Conservation (phyloP, 306 rosid genomes). For the Cicer cuneatum region DNA sequence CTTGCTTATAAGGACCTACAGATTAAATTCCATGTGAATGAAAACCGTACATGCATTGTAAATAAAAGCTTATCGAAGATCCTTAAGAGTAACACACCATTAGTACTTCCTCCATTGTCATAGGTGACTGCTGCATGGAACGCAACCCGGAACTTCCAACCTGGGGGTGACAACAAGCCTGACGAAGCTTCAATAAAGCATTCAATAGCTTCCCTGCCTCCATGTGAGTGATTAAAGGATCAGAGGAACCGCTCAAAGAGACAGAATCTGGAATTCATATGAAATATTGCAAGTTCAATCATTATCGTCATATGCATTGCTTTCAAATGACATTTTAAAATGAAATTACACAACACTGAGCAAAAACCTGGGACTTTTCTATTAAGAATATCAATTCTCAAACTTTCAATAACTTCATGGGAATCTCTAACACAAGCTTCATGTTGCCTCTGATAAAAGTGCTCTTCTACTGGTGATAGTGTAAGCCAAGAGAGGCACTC, state of each 20-base stretch:
- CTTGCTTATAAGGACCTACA: slow-evolving; percentile 89
- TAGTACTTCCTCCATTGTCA: slow-evolving; percentile 97
- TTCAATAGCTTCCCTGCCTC: slow-evolving; percentile 92
- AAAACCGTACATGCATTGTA: slow-evolving; percentile 4
- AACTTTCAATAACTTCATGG: slow-evolving; percentile 78
- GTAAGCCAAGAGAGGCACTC: slow-evolving; percentile 88
- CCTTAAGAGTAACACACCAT: slow-evolving; percentile 59
- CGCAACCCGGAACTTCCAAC: slow-evolving; percentile 97
- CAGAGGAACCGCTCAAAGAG: slow-evolving; percentile 59
- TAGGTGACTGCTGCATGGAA: slow-evolving; percentile 89
- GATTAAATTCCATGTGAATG: slow-evolving; percentile 46
- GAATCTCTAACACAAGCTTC: slow-evolving; percentile 86
- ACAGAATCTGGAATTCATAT: slow-evolving; percentile 55
- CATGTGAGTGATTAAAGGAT: slow-evolving; percentile 70
- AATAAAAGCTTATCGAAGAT: slow-evolving; percentile 28
- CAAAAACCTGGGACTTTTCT: slow-evolving; percentile 70
- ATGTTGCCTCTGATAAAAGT: slow-evolving; percentile 97
- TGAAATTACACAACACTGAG: slow-evolving; percentile 38
- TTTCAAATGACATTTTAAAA: slow-evolving; percentile 47
- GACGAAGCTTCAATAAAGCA: slow-evolving; percentile 94
- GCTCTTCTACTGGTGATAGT: slow-evolving; percentile 89
- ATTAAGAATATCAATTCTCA: slow-evolving; percentile 75
- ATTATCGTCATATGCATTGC: slow-evolving; percentile 30
- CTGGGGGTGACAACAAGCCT: slow-evolving; percentile 99
- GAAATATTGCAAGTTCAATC: slow-evolving; percentile 50